Base-by-base conservation (phyloP, 106 monocot species). In the Platanthera guangdongensis region DNA sequence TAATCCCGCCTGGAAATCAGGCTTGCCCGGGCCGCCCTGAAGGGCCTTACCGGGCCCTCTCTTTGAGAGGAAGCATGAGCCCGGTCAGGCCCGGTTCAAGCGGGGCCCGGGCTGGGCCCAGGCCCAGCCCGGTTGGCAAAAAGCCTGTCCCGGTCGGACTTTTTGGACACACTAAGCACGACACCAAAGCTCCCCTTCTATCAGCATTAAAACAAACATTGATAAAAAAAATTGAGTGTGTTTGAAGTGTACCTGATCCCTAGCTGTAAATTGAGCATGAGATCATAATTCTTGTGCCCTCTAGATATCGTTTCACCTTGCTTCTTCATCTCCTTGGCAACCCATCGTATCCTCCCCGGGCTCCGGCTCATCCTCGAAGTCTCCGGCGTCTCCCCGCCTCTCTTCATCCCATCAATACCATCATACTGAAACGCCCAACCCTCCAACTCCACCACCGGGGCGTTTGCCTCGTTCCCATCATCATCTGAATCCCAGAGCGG, bases 261-360 rank as follows among this genome's bases (percentile, higher is more conserved):
- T 21, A 95, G 95, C 74, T 95, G 95, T 55, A 95, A 87, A 83
- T 95, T 95, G 76, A 95, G 92, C 95, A 95, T 95, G 78, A 95
- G 92, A 7, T 95, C 95, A 67, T 92, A 95, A 68, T 95, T 92
- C 85, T 90, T 95, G 77, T 95, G 95, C 60, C 90, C 92, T 59
- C 84, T 92, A 0, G 88, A 85, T 21, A 95, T 95, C 9, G 87
- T 92, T 52, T 80, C 88, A 12, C 95, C 95, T 51, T 96, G 95
- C 76, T 87, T 88, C 85, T 93, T 95, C 76, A 53, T 30, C 16
- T 70, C 85, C 74, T 57, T 80, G 0, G 83, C 86, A 8, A 68
- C 74, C 86, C 85, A 86, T 47, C 67, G 57, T 53, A 79, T 72
- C 21, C 72, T 46, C 32, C 51, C 74, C 12, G 57, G 81, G 19